phyloP scores from a whole-genome alignment of 805 yeast species.

The Blastobotrys americana region DNA sequence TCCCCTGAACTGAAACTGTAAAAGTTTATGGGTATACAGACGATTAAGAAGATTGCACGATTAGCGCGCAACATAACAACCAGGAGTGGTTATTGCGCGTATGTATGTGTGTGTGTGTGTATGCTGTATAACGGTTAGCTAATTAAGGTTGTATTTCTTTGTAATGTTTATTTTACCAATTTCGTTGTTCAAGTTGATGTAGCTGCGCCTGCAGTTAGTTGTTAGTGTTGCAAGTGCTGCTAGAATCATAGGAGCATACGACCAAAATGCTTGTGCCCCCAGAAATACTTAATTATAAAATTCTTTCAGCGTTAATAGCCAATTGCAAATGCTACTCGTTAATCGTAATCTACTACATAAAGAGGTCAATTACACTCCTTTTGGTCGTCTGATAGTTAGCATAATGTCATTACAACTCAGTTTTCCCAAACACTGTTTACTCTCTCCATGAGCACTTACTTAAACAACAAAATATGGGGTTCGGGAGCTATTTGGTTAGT shows the following conservation, averaged over 20 bases:
- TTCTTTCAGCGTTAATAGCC: background rate
- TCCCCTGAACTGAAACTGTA: background rate
- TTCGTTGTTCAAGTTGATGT: background rate
- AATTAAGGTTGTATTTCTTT: too few species aligned
- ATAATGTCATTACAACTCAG: too few species aligned
- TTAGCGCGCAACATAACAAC: background rate
- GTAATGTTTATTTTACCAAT: background rate
- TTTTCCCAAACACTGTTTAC: too few species aligned
- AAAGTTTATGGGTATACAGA: background rate
- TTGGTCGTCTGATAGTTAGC: background rate
- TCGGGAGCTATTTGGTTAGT: slow-evolving; percentile 60
- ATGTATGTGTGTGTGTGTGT: too few species aligned
- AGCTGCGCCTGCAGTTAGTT: too few species aligned
- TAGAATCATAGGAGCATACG: too few species aligned
- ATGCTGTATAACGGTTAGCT: too few species aligned
- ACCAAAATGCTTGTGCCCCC: too few species aligned
- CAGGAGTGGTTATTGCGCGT: too few species aligned
- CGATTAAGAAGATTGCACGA: background rate
- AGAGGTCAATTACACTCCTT: background rate
- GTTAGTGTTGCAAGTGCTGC: too few species aligned
- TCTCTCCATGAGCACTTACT: slow-evolving; percentile 26
- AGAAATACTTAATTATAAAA: too few species aligned
- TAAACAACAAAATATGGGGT: slow-evolving; percentile 89
- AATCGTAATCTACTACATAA: background rate
- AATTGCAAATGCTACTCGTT: background rate